These are phyloP conservation scores for Elaeagnus macrophylla DNA, from an alignment of 306 rosid species.

Conservation along the genomic window DNA sequence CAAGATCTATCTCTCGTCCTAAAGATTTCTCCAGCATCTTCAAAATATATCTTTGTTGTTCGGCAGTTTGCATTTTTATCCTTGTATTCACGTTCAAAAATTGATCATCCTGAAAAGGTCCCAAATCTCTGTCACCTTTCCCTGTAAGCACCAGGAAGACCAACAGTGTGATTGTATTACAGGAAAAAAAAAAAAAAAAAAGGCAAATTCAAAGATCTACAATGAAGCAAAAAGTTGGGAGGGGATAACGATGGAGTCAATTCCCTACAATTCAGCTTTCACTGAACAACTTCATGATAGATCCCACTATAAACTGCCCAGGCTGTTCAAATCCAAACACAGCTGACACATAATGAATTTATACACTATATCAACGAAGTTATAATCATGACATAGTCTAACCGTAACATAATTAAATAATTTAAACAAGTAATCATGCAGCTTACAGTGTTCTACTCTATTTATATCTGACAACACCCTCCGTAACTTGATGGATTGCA, in stretches of 20 bases:
- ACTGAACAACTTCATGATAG: too few species aligned
- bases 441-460: conserved; percentile 48
- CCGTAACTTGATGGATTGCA: conserved; percentile 42
- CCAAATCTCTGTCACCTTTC: conserved; percentile 27
- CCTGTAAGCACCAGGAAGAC: conserved; percentile 25
- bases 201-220: too few species aligned
- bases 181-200: too few species aligned
- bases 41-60: conserved; percentile 55
- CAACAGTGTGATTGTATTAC: too few species aligned
- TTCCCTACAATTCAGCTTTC: too few species aligned
- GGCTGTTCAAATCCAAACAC: not conserved
- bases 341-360: not conserved
- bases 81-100: conserved; percentile 20
- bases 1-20: conserved; percentile 76
- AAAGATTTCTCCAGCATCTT: conserved; percentile 72
- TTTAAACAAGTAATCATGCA: not conserved
- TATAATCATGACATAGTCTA: not conserved
- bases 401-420: not conserved
- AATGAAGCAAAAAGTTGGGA: too few species aligned
- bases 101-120: conserved; percentile 32
- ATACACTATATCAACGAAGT: conserved; percentile 6
- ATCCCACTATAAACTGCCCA: too few species aligned
- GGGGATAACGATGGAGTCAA: too few species aligned
- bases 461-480: conserved; percentile 34
- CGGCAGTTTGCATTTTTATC: conserved; percentile 54